Evolutionary conservation across 1,139 yeast genomes (phyloP).

Genomic region (Debaryomyces coudertii): DNA sequence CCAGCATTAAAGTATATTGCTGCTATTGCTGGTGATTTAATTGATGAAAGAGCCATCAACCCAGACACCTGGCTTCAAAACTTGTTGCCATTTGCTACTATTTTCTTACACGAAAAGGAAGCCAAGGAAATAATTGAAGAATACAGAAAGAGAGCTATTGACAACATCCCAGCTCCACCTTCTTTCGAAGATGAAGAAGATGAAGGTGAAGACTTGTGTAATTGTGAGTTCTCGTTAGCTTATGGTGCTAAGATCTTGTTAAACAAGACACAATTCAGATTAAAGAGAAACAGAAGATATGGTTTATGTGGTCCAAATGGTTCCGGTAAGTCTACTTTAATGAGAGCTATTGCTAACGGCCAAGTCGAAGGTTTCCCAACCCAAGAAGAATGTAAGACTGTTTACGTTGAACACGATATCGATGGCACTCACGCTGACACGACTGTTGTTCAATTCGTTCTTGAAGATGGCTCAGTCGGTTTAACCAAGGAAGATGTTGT

Average conservation of each 20-base stretch:
- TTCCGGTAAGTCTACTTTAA: constrained; percentile 99
- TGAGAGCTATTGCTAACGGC: constrained; percentile 99
- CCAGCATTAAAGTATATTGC: constrained; percentile 81
- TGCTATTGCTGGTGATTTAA: constrained; percentile 97
- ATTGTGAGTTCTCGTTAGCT: constrained; percentile 99
- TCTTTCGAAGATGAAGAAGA: constrained; percentile 98
- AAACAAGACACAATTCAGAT: constrained; percentile 98
- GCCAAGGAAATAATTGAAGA: constrained; percentile 90
- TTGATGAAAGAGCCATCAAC: constrained; percentile 96
- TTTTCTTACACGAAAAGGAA: constrained; percentile 91
- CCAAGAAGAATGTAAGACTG: constrained; percentile 97
- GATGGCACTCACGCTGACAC: constrained; percentile 98
- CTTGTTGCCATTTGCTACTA: constrained; percentile 91
- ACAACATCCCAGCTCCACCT: constrained; percentile 97
- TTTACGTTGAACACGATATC: constrained; percentile 98
- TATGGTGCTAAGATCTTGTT: constrained; percentile 99
- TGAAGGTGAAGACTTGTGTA: constrained; percentile 99
- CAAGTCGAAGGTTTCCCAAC: constrained; percentile 99
- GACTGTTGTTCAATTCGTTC: constrained; percentile 87
- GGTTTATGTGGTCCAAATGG: constrained; percentile 99
- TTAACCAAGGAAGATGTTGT: constrained; percentile 67
- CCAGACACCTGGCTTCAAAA: constrained; percentile 89
- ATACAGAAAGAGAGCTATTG: constrained; percentile 94
- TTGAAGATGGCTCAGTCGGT: constrained; percentile 81
- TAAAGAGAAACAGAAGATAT: constrained; percentile 99